Percentiles rank a stretch among this genome's conserved stretches.
phyloP scores from a whole-genome alignment of 345 rosid species.

The Sonneratia caseolaris region DNA sequence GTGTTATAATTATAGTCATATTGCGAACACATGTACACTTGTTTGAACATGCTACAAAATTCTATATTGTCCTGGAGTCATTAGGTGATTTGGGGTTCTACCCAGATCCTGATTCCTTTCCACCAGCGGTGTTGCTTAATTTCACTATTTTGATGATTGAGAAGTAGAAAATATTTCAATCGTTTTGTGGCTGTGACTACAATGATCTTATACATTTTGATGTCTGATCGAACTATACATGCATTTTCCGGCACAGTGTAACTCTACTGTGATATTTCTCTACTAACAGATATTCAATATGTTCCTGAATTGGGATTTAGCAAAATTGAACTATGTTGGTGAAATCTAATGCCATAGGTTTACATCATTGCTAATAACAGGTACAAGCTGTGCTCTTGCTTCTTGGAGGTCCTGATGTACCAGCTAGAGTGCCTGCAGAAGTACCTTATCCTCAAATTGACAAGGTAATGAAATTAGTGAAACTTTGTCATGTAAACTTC shows the following conservation, averaged over 20 bases:
- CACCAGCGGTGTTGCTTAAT: not conserved
- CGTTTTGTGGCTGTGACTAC: not conserved
- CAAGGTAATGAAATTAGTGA: not conserved
- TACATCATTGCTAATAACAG: not conserved
- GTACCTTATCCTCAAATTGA: slow-evolving; percentile 21
- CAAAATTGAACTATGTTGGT: not conserved
- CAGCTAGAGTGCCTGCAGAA: slow-evolving; percentile 46
- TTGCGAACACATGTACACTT: not conserved
- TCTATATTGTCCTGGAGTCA: not conserved
- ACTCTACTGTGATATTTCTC: too few relatives aligned
- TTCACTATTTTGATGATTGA: not conserved
- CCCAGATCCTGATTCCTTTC: not conserved
- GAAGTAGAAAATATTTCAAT: not conserved
- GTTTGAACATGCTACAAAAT: not conserved
- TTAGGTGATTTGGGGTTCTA: not conserved
- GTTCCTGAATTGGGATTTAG: not conserved
- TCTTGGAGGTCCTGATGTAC: slow-evolving; percentile 43
- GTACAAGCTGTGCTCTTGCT: slow-evolving; percentile 4
- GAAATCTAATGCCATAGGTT: not conserved
- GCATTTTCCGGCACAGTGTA: too few relatives aligned
- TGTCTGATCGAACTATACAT: not conserved
- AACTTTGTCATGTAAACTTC: not conserved
- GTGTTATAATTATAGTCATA: not conserved
- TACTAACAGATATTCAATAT: not conserved
- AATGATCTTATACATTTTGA: not conserved